These are phyloP conservation scores for Tricholoma bakamatsutake DNA, from an alignment of 768 basidiomycete genomes.

Conservation along the genomic window DNA sequence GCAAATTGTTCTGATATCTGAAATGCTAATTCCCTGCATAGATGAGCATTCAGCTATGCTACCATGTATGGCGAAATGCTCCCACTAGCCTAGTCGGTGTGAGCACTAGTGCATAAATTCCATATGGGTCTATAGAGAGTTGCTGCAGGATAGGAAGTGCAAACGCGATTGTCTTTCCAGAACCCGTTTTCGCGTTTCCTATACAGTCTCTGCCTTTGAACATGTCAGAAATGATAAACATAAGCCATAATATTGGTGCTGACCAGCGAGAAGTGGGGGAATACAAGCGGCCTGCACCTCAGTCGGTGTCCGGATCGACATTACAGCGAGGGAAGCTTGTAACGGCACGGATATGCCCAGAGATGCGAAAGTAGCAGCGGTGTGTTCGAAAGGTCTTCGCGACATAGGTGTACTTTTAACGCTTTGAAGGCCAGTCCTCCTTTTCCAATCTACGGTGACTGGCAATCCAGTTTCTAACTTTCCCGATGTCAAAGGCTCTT, in stretches of 20 bases:
- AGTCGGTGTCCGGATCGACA: constrained; percentile 85
- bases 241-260: constrained; percentile 15
- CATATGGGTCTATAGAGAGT: constrained; percentile 85
- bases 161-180: constrained; percentile 97
- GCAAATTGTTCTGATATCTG: constrained; percentile 96
- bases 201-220: constrained; percentile 86
- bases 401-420: not conserved
- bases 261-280: constrained; percentile 76
- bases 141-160: constrained; percentile 91
- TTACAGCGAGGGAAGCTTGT: constrained; percentile 58
- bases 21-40: constrained; percentile 84
- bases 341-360: constrained; percentile 59
- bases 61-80: not conserved
- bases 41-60: not conserved
- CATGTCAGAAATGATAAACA: not conserved
- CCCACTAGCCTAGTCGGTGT: constrained; percentile 84
- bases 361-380: constrained; percentile 35
- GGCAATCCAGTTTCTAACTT: not conserved
- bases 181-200: constrained; percentile 96
- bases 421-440: not conserved
- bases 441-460: not conserved
- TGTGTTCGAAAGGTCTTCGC: not conserved
- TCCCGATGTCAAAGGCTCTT: not conserved
- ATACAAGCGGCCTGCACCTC: constrained; percentile 89
- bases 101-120: constrained; percentile 87